Base-by-base conservation (phyloP, 2,329 filamentous ascomycete species). In the Graphilbum ipis-grandicollis region DNA sequence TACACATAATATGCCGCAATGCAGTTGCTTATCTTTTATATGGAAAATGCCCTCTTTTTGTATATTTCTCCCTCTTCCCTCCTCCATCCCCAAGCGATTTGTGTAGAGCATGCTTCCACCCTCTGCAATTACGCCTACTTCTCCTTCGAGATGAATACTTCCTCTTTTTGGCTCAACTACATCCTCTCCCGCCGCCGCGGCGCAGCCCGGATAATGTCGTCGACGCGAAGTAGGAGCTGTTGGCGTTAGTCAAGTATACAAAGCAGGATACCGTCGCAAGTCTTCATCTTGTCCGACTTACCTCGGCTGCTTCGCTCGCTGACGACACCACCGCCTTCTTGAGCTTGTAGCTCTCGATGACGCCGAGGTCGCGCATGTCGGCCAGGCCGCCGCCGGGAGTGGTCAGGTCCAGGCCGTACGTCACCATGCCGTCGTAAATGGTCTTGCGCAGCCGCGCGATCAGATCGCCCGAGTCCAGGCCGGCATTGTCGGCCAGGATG, bases 271-370 rank as follows among this genome's bases (percentile, higher is more conserved):
- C n/a, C n/a, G n/a, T n/a, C n/a, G n/a, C n/a, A n/a, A n/a, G n/a
- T n/a, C n/a, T n/a, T n/a, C n/a, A n/a, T n/a, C n/a, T n/a, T n/a
- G n/a, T n/a, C n/a, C n/a, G 25, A 56, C 75, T 64, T 66, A 92
- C 84, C 71, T 98, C 90, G 46, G 90, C 86, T 44, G 90, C 90
- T 62, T 98, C 90, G 40, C 84, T 92, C 18, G 90, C 90, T 43
- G 85, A 93, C 37, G 81, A 92, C 36, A 98, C 90, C 38, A 98
- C 90, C n/a, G 90, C 90, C 55, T 75, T 79, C 73, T 98, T 98
- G 55, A 98, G 63, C 69, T 98, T 98, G 68, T 94, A 96, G 58
- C 84, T 93, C 64, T 98, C 90, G 47, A 98, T 79, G 21, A 98
- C 86, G 32, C 90, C 90, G 34, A 93, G 56, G 50, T 98, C 84